Conservation (phyloP, 345 rosid species). For the Abelmoschus esculentus region DNA sequence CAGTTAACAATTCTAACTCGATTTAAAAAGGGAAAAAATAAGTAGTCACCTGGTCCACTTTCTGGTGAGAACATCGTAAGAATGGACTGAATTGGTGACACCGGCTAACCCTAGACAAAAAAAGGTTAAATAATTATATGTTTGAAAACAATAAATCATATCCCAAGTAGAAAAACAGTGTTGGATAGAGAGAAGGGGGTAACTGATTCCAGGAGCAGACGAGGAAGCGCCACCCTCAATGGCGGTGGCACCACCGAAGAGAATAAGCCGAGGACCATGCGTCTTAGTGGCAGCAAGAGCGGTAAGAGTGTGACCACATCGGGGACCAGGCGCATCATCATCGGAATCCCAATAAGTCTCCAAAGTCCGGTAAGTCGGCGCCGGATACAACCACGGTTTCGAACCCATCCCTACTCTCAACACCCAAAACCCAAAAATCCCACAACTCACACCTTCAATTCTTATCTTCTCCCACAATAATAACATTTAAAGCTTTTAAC, state of each 20-base stretch:
- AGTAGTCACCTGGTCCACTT: constrained; percentile 71
- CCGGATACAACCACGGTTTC: constrained; percentile 65
- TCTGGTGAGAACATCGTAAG: constrained; percentile 79
- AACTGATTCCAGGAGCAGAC: constrained; percentile 92
- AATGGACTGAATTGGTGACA: constrained; percentile 91
- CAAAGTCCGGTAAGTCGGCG: constrained; percentile 70
- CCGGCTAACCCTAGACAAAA: constrained; percentile 71
- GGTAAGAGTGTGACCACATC: constrained; percentile 87
- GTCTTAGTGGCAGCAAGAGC: constrained; percentile 90
- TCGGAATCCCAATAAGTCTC: constrained; percentile 90
- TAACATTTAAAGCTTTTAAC: not conserved
- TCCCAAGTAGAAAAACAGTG: not conserved
- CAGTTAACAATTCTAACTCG: not conserved
- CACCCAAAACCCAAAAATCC: no score
- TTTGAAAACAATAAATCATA: not conserved
- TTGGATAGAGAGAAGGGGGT: constrained; percentile 7
- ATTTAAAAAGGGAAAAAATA: not conserved
- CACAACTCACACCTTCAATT: not conserved
- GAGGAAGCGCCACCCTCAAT: constrained; percentile 83
- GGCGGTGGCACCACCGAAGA: constrained; percentile 98
- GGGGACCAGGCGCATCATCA: constrained; percentile 97
- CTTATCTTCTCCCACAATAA: no score
- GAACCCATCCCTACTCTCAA: no score
- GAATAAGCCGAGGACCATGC: constrained; percentile 86
- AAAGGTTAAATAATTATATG: not conserved